Evolutionary conservation across 108 stramenopile genomes (phyloP).

Genomic region (Cyclotella cryptica): DNA sequence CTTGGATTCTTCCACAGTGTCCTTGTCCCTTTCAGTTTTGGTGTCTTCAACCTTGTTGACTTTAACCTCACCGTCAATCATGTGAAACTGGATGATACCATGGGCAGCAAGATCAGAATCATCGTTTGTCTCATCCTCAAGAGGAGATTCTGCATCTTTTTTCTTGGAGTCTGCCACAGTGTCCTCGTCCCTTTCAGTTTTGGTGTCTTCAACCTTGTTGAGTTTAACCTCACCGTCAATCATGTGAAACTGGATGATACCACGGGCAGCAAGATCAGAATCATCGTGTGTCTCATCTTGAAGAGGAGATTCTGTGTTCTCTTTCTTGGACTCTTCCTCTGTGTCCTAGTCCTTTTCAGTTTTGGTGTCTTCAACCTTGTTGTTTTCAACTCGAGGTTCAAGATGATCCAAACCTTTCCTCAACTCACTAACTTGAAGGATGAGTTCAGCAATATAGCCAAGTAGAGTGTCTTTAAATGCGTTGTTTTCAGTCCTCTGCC

Average conservation of each 20-base stretch:
- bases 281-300: neutral
- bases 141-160: neutral
- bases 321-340: neutral
- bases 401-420: neutral
- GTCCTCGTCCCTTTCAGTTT: no score
- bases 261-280: no score
- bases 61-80: no score
- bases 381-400: neutral
- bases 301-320: neutral
- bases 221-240: no score
- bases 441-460: neutral
- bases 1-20: neutral
- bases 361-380: neutral
- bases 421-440: neutral
- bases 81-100: no score
- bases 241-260: no score
- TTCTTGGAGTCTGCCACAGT: neutral
- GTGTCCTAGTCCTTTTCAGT: neutral
- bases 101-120: no score
- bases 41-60: no score
- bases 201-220: no score
- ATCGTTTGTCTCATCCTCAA: no score
- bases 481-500: neutral
- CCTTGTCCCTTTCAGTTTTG: no score
- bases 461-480: neutral